These are phyloP conservation scores for Kockovaella imperatae DNA, from an alignment of 768 basidiomycete species.

Conservation along the genomic window DNA sequence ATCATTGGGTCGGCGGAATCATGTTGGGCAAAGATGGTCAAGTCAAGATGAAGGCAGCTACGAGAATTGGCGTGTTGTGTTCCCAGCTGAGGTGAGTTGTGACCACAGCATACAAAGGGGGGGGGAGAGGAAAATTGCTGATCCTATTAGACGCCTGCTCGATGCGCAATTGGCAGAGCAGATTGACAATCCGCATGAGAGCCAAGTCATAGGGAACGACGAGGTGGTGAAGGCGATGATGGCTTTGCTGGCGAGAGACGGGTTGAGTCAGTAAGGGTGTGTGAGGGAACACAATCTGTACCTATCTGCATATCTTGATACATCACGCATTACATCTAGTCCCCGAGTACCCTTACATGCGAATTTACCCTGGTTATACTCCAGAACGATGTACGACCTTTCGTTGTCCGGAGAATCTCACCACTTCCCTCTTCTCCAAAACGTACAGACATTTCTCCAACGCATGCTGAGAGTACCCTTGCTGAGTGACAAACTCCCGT, in stretches of 20 bases:
- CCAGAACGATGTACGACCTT: constrained; percentile 52
- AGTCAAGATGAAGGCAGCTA: constrained; percentile 69
- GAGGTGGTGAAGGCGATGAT: constrained; percentile 51
- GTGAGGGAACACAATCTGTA: neutral
- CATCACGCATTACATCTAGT: no score
- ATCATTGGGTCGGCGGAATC: constrained; percentile 73
- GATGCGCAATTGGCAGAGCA: constrained; percentile 60
- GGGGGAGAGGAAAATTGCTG: neutral
- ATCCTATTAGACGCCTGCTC: constrained; percentile 54
- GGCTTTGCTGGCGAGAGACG: constrained; percentile 45
- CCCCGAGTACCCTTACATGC: no score
- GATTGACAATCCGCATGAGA: constrained; percentile 55
- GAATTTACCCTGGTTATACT: no score
- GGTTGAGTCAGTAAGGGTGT: constrained; percentile 26
- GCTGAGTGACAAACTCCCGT: constrained; percentile 85
- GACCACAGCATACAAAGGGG: constrained; percentile 6
- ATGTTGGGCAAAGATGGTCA: constrained; percentile 50
- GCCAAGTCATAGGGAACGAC: constrained; percentile 51
- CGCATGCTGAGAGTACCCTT: constrained; percentile 82
- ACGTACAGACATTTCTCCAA: constrained; percentile 84
- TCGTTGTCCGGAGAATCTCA: constrained; percentile 72
- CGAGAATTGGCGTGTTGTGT: constrained; percentile 82
- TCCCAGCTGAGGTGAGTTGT: constrained; percentile 65
- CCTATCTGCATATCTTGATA: no score
- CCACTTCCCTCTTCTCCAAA: constrained; percentile 90